Evolutionary conservation across 768 basidiomycete genomes (phyloP), one percentile per base, ranked within the genome.

Genomic region (Pisolithus marmoratus): DNA sequence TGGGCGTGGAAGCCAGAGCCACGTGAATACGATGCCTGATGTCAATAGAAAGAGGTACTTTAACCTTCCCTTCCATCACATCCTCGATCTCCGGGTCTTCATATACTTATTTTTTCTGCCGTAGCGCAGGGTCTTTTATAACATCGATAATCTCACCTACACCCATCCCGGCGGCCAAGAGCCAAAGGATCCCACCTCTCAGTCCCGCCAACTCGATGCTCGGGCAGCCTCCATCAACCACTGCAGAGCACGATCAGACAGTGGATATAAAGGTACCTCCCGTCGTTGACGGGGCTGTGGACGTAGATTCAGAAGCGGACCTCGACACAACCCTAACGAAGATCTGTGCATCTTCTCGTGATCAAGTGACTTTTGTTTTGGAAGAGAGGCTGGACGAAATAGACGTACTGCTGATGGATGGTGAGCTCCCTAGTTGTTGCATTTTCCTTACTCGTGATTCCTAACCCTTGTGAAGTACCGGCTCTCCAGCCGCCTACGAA

Each of bases 321-420:
- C 55, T 76, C 20, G 68, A 72, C 24, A 46, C 54, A 9, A 66
- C 68, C 20, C 40, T 79, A 3, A 59, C 58, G 42, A 61, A 50
- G 19, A 60, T 78, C 17, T 78, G 70, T 27, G 40, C 40, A 15
- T 65, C 59, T 26, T 51, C 56, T 4, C 54, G 59, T 36, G 64
- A 66, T 46, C 61, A 65, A 20, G 42, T 65, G 36, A 50, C 44
- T 15, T 59, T 74, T 41, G 79, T 88, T 24, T 62, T 83, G 56
- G 70, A 77, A 44, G 85, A 85, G 56, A 73, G 65, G 50, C 55
- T 87, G 11, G 79, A 83, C 52, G 79, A 80, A 23, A 74, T 72
- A 46, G 71, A 73, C 7, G 62, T 68, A 45, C 55, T 74, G 52
- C 60, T 84, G 22, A 83, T 85, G 81, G 80, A 84, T 46, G 80